A percentile compares a stretch with the other conserved stretches of the same genome.
Conservation (phyloP, 768 basidiomycete species). For the Fomitopsis serialis region DNA sequence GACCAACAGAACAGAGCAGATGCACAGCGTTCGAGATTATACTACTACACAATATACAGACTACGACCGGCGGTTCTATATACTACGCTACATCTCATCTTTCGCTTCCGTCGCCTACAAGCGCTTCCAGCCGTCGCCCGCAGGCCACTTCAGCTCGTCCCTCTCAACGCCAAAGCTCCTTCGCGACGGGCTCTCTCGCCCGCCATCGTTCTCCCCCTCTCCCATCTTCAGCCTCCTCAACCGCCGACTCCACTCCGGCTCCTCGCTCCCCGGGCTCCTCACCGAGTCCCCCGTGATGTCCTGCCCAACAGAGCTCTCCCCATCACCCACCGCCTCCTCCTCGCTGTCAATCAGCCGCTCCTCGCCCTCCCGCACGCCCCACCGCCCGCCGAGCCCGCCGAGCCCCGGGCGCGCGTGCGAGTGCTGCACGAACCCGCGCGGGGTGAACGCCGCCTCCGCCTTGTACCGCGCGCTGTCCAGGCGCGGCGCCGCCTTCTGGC, state of each 20-base stretch:
- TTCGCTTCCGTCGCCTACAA: constrained; percentile 20
- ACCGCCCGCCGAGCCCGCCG: constrained; percentile 7
- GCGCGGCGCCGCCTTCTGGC: constrained; percentile 41
- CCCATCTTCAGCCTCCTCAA: constrained; percentile 28
- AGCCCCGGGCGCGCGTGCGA: constrained; percentile 15
- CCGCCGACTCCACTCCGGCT: constrained; percentile 11
- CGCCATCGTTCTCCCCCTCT: constrained; percentile 16
- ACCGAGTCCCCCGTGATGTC: constrained; percentile 12
- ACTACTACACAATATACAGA: no score
- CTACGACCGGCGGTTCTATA: no score
- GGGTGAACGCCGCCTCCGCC: constrained; percentile 62
- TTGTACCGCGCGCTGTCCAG: constrained; percentile 64
- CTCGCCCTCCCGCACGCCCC: constrained; percentile 30
- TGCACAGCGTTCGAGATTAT: no score
- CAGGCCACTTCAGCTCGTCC: constrained; percentile 59
- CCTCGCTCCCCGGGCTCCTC: constrained; percentile 8
- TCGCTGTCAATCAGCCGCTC: constrained; percentile 33
- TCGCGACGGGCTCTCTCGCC: constrained; percentile 10
- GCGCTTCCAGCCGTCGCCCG: constrained; percentile 46
- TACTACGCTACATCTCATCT: no score
- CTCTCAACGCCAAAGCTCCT: constrained; percentile 25
- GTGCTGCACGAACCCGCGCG: constrained; percentile 50
- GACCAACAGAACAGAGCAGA: no score
- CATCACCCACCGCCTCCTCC: constrained; percentile 25
- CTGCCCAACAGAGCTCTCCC: constrained; percentile 11